These are phyloP conservation scores for Podospora pseudocomata DNA, from an alignment of 495 filamentous ascomycete genomes.

Conservation along the genomic window DNA sequence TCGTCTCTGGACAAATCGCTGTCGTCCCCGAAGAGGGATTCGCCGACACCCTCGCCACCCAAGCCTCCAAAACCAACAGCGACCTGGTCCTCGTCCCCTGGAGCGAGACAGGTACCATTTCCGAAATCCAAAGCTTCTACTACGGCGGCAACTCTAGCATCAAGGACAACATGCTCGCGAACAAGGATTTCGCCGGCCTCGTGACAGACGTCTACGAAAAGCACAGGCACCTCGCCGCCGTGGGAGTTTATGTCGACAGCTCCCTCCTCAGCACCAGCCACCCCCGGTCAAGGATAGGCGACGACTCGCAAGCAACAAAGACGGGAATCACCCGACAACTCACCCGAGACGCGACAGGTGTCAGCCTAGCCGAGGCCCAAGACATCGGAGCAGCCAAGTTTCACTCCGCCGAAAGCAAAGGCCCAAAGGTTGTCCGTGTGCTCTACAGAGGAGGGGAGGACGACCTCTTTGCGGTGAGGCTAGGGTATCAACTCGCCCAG, in stretches of 20 bases:
- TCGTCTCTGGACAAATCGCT: constrained; percentile 71
- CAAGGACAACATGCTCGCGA: constrained; percentile 41
- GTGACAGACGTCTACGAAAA: constrained; percentile 12
- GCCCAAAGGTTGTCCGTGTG: constrained; percentile 57
- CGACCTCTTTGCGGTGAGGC: constrained; percentile 69
- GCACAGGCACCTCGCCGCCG: constrained; percentile 8
- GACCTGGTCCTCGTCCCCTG: constrained; percentile 84
- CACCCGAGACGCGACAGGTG: constrained; percentile 16
- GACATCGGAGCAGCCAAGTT: constrained; percentile 56
- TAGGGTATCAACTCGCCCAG: constrained; percentile 72
- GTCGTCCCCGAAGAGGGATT: constrained; percentile 72
- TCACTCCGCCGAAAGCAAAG: constrained; percentile 45
- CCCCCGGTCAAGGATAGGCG: constrained; percentile 2
- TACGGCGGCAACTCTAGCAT: constrained; percentile 17
- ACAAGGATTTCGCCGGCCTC: constrained; percentile 45
- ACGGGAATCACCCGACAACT: constrained; percentile 46
- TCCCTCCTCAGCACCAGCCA: constrained; percentile 49
- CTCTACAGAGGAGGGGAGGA: constrained; percentile 79
- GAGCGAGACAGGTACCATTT: constrained; percentile 71
- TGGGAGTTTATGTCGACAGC: constrained; percentile 54
- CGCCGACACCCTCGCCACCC: constrained; percentile 64
- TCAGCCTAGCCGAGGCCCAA: constrained; percentile 43
- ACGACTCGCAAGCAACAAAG: constrained; percentile 39
- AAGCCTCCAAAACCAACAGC: constrained; percentile 60
- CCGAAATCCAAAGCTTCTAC: constrained; percentile 50